A percentile compares a stretch with the other conserved stretches of the same genome.
phyloP scores from a whole-genome alignment of 768 basidiomycete species.

The Boletus eberwhitei region DNA sequence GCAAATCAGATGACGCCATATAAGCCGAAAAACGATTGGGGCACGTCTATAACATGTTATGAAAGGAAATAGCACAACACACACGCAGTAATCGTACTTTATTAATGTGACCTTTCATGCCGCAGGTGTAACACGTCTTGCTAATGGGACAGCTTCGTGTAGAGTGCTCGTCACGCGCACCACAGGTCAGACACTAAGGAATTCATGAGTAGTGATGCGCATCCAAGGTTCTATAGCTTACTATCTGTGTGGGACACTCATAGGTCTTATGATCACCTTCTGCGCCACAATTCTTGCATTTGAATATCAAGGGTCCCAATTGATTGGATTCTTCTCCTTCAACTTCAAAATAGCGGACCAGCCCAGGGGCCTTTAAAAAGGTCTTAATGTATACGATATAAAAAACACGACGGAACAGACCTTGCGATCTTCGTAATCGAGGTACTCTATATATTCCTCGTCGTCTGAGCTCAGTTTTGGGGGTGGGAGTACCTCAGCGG shows the following conservation, averaged over 20 bases:
- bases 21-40: conserved; percentile 51
- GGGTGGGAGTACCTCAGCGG: conserved; percentile 46
- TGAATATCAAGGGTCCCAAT: conserved; percentile 43
- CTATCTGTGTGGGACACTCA: conserved; percentile 71
- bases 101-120: conserved; percentile 81
- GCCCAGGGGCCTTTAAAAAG: conserved; percentile 40
- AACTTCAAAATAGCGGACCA: conserved; percentile 65
- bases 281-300: conserved; percentile 77
- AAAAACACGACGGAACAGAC: conserved; percentile 34
- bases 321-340: conserved; percentile 37
- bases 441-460: conserved; percentile 71
- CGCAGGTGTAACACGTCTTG: conserved; percentile 77
- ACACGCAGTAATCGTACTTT: conserved; percentile 36
- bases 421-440: conserved; percentile 67
- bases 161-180: conserved; percentile 73
- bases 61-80: background rate
- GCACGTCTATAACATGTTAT: conserved; percentile 48
- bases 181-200: conserved; percentile 73
- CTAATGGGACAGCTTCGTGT: conserved; percentile 77
- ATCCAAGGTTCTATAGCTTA: conserved; percentile 34
- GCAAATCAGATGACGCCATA: conserved; percentile 19
- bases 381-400: background rate
- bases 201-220: background rate
- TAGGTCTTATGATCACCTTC: conserved; percentile 67
- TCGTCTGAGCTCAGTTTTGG: conserved; percentile 44